Base-by-base conservation (phyloP, 2,329 filamentous ascomycete genomes). In the Myriosclerotinia scirpicola region DNA sequence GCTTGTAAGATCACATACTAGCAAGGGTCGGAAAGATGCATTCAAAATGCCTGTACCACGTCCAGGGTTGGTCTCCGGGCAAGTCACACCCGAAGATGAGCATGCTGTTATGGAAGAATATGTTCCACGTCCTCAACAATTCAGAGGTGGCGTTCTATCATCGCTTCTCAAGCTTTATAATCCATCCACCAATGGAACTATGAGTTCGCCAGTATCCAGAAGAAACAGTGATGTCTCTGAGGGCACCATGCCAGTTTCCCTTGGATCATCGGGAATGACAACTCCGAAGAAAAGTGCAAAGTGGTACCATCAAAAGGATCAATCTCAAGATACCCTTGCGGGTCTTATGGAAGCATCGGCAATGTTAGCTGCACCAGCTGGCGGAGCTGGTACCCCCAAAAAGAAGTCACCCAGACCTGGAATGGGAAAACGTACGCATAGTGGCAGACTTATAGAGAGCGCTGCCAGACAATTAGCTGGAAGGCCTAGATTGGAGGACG, bases 121-220 rank as follows among this genome's bases (percentile, higher is more conserved):
- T 73, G 84, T 91, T 22, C 86, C 88, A 54, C 82, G 83, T 53
- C 90, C 90, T 5, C 79, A 82, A 30, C 84, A 88, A 69, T 93
- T 91, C 75, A 86, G 88, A 60, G 89, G 88, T 40, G 90, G 92
- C 40, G 85, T 94, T 56, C 80, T 96, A 1, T 87, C 88, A 2
- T 89, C 87, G 0, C 80, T 96, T 0, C 80, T 95, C 60, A 91
- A 88, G 76, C 81, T 93, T 12, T 89, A 91, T 73, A 83, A 86
- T 67, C 80, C 85, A 68, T 80, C 81, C 55, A 75, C 72, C 71
- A 72, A 73, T 67, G 72, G 71, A 67, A 40, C 36, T 8, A 46
- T 54, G 38, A 66, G 62, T 30, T 6, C n/a, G 22, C 40, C 67
- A 15, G 34, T 38, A 20, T 73, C 69, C 11, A 71, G 73, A 52